These are phyloP conservation scores for Tripterygium wilfordii DNA, from an alignment of 177 flowering plant species.

Conservation along the genomic window DNA sequence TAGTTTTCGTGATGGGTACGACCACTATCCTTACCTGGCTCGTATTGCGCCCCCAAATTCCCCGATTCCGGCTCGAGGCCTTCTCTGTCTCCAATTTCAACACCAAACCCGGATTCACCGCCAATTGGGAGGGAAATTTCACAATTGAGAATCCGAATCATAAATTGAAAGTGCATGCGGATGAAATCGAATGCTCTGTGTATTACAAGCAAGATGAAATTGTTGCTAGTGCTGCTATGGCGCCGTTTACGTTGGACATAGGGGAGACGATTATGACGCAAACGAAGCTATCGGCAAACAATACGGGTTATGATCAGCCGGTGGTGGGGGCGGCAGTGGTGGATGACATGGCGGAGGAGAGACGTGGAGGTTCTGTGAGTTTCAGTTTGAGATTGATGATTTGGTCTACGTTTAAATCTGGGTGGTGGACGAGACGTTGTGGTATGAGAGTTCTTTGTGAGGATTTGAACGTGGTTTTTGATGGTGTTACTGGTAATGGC, in stretches of 20 bases:
- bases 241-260: conserved; percentile 12
- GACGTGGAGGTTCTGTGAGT: conserved; percentile 6
- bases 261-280: background rate
- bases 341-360: conserved; percentile 3
- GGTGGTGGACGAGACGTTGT: conserved; percentile 9
- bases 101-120: conserved; percentile 9
- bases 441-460: conserved; percentile 13
- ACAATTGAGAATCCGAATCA: conserved; percentile 21
- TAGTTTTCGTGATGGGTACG: conserved; percentile 1
- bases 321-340: conserved; percentile 1
- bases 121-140: conserved; percentile 17
- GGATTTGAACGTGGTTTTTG: conserved; percentile 8
- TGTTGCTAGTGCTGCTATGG: background rate
- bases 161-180: conserved; percentile 10
- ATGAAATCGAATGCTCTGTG: conserved; percentile 4
- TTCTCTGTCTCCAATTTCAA: conserved; percentile 19
- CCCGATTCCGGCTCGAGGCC: conserved; percentile 17
- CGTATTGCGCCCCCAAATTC: conserved; percentile 12
- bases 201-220: conserved; percentile 1
- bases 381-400: conserved; percentile 10
- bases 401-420: conserved; percentile 7
- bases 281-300: background rate
- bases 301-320: background rate
- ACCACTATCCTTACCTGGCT: conserved; percentile 8
- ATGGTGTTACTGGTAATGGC: conserved; percentile 9